phyloP scores from a whole-genome alignment of 192 early-diverging fungal species.

The Gryganskiella cystojenkinii region DNA sequence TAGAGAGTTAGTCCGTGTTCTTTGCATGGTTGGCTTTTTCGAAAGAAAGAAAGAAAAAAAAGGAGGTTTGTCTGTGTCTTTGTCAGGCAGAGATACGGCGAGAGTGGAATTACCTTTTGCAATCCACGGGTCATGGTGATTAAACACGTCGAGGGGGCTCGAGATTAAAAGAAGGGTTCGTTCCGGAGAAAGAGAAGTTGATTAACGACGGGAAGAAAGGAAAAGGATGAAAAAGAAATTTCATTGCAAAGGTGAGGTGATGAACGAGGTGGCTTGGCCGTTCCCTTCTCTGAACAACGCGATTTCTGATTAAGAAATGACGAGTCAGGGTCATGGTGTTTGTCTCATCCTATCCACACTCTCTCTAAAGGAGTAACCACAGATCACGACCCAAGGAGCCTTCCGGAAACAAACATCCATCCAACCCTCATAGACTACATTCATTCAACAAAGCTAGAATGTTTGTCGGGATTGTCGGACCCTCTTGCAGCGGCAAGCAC shows the following conservation, averaged over 20 bases:
- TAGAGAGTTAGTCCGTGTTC: too few species aligned
- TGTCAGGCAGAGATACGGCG: background rate
- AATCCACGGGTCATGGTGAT: constrained; percentile 46
- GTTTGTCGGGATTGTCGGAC: constrained; percentile 79
- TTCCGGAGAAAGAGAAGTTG: background rate
- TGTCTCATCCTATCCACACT: too few species aligned
- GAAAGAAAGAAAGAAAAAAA: background rate
- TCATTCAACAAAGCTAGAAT: constrained; percentile 47
- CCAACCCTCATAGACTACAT: background rate
- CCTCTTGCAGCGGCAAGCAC: constrained; percentile 73
- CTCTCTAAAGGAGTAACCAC: too few species aligned
- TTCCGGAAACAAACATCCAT: too few species aligned
- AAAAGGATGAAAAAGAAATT: background rate
- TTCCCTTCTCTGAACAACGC: too few species aligned
- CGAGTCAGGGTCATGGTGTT: too few species aligned
- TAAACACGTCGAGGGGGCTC: background rate
- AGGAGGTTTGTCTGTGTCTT: background rate
- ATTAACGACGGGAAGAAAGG: background rate
- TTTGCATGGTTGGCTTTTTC: too few species aligned
- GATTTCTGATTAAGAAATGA: too few species aligned
- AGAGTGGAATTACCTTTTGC: constrained; percentile 32
- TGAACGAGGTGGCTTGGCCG: background rate
- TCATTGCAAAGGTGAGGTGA: too few species aligned
- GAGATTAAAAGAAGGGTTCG: too few species aligned
- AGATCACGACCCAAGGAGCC: too few species aligned